Conservation (phyloP, 2,329 filamentous ascomycete genomes). For the Epichloe sibirici region DNA sequence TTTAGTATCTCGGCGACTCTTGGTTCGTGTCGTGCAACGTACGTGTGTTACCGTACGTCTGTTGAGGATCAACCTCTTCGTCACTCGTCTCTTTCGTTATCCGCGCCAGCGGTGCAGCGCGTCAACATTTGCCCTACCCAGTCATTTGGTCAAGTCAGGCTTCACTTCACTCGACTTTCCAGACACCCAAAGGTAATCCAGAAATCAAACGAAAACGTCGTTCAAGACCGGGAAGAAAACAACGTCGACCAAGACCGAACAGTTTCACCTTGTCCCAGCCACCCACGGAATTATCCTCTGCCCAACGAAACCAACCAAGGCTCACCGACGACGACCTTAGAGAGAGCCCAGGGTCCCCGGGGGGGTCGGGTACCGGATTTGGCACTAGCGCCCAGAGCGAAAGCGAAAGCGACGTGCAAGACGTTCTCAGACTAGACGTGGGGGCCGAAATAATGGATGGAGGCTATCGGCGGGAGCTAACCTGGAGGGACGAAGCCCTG, state of each 20-base stretch:
- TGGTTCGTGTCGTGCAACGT: neutral
- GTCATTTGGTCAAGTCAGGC: constrained; percentile 3
- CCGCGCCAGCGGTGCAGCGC: constrained; percentile 1
- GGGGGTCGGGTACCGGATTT: constrained; percentile 1
- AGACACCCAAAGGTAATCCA: neutral
- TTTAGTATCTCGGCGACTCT: neutral
- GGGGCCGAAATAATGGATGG: neutral
- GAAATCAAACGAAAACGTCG: neutral
- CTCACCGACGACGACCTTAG: constrained; percentile 5
- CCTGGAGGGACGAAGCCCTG: neutral
- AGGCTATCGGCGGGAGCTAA: neutral
- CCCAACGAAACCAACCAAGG: neutral
- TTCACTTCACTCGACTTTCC: neutral
- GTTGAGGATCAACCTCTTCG: neutral
- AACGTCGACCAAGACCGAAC: neutral
- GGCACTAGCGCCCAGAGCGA: constrained; percentile 3
- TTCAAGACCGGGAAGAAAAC: neutral
- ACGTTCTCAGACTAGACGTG: neutral
- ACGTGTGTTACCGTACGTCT: neutral
- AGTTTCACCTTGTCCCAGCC: neutral
- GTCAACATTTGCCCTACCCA: neutral
- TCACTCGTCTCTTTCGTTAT: neutral
- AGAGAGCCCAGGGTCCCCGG: neutral
- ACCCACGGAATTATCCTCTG: neutral
- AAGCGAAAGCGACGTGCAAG: neutral